These are phyloP conservation scores for Phaeoacremonium minimum DNA, from an alignment of 2,329 filamentous ascomycete genomes.

Conservation along the genomic window DNA sequence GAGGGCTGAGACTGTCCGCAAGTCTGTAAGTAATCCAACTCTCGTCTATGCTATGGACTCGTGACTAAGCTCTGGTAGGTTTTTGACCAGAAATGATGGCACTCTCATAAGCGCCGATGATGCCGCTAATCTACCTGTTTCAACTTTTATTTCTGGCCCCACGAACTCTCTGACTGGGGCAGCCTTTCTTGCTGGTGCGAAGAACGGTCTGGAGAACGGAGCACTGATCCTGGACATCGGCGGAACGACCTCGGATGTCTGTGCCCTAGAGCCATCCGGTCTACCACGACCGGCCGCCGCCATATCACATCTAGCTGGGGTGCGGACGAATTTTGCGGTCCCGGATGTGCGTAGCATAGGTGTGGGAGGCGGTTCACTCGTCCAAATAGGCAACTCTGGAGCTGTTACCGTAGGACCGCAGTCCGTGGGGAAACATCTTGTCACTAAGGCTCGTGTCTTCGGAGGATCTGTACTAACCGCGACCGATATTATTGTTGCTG, in stretches of 20 bases:
- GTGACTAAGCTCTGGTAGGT: no score
- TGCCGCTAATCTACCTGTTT: conserved; percentile 38
- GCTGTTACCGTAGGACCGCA: conserved; percentile 41
- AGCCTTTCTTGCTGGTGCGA: conserved; percentile 38
- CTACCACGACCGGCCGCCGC: conserved; percentile 42
- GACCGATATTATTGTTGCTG: conserved; percentile 39
- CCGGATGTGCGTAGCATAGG: conserved; percentile 33
- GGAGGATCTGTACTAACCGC: conserved; percentile 40
- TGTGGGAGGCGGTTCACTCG: conserved; percentile 37
- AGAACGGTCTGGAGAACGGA: conserved; percentile 23
- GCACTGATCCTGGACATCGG: conserved; percentile 47
- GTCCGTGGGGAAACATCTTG: conserved; percentile 42
- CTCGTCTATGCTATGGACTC: no score
- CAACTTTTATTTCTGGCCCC: conserved; percentile 42
- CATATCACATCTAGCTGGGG: conserved; percentile 38
- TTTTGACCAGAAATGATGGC: conserved; percentile 47
- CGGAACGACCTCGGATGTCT: conserved; percentile 49
- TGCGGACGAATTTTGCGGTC: conserved; percentile 34
- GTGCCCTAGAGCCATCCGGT: conserved; percentile 40
- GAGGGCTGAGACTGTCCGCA: conserved; percentile 29
- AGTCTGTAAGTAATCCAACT: no score
- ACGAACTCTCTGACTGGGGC: conserved; percentile 47
- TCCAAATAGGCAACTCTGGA: conserved; percentile 19
- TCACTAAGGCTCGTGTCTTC: conserved; percentile 39
- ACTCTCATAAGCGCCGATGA: conserved; percentile 35